phyloP scores from a whole-genome alignment of 768 basidiomycete genomes.

The Naganishia onofrii region DNA sequence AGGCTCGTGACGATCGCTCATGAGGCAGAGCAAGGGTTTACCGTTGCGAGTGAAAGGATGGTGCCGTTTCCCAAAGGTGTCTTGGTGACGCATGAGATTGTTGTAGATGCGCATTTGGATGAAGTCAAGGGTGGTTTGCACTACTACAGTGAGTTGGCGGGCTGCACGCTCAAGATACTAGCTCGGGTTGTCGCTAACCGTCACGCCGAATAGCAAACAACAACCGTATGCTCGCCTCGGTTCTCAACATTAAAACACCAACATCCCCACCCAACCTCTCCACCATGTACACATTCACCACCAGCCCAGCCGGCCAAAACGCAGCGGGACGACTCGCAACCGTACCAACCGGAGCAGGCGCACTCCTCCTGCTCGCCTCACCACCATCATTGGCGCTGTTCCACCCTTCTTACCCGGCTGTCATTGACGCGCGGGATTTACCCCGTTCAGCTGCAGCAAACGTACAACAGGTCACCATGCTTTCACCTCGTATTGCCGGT shows the following conservation, averaged over 20 bases:
- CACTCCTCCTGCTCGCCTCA: constrained; percentile 19
- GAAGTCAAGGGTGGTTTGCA: constrained; percentile 34
- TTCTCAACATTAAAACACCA: constrained; percentile 15
- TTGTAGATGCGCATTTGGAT: constrained; percentile 28
- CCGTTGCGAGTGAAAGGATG: constrained; percentile 11
- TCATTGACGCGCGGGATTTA: constrained; percentile 24
- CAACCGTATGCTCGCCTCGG: constrained; percentile 18
- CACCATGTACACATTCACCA: constrained; percentile 12
- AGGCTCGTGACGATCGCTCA: constrained; percentile 22
- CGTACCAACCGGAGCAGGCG: constrained; percentile 6
- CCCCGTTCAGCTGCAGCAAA: background rate
- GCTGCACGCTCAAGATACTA: no score
- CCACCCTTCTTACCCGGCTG: constrained; percentile 29
- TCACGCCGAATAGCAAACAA: background rate
- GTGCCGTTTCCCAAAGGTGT: constrained; percentile 8
- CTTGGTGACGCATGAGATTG: constrained; percentile 24
- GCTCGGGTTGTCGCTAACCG: background rate
- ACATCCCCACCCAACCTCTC: background rate
- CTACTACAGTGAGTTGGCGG: constrained; percentile 34
- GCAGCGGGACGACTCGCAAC: background rate
- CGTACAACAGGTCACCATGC: constrained; percentile 14
- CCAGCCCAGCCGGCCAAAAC: background rate
- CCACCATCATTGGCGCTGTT: constrained; percentile 30
- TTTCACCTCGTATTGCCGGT: constrained; percentile 3
- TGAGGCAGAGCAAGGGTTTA: constrained; percentile 12